A percentile compares a stretch with the other conserved stretches of the same genome.
Conservation (phyloP, 2,329 filamentous ascomycete species). For the Epichloe gansuensis region DNA sequence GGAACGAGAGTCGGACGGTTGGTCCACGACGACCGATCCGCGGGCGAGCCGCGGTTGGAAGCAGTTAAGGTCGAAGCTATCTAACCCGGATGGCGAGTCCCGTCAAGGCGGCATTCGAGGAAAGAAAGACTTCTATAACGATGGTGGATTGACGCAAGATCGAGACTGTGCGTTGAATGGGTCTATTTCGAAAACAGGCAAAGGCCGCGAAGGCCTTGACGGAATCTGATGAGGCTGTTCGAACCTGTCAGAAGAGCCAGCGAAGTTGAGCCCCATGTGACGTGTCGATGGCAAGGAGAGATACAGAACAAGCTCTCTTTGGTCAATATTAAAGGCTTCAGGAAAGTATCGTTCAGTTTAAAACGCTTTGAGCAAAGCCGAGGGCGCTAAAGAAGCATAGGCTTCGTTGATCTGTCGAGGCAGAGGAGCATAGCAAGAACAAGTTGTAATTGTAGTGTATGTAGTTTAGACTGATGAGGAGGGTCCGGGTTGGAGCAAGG, state of each 20-base stretch:
- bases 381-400: neutral
- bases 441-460: neutral
- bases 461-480: conserved; percentile 4
- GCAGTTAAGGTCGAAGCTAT: conserved; percentile 5
- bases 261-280: neutral
- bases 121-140: neutral
- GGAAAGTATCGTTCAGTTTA: neutral
- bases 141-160: neutral
- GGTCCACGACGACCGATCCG: conserved; percentile 30
- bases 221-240: neutral
- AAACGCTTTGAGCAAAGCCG: neutral
- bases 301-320: neutral
- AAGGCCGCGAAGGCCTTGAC: neutral
- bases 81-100: neutral
- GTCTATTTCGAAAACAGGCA: neutral
- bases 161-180: neutral
- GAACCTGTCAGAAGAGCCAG: neutral
- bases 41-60: conserved; percentile 25
- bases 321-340: neutral
- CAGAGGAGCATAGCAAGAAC: neutral
- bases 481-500: neutral
- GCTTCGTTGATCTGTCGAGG: neutral
- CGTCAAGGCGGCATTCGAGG: conserved; percentile 8
- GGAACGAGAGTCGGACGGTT: conserved; percentile 21
- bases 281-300: neutral